Base-by-base conservation (phyloP, 2,329 filamentous ascomycete species). In the Talaromyces amestolkiae region DNA sequence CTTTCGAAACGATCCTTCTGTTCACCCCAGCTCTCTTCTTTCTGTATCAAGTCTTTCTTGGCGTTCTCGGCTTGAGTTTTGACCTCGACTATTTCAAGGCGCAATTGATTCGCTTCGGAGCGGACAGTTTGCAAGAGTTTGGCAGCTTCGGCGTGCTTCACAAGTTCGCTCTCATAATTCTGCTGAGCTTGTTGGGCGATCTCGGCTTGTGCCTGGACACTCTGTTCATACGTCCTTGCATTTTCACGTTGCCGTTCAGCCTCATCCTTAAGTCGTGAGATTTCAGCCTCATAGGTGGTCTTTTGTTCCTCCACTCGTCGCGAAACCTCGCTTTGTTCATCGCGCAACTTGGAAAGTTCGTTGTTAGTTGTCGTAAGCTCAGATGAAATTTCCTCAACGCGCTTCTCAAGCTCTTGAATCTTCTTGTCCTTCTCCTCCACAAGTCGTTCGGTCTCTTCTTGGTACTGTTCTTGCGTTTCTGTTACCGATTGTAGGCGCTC, bases 81-180 rank as follows among this genome's bases (percentile, higher is more conserved):
- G 72, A 91, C 83, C 27, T 89, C 86, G 15, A 91, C 89, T 3
- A 92, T 84, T 66, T 96, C 87, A 0, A 91, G 90, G 79, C 92
- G 93, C 67, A 98, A 80, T 70, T 91, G 83, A 72, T 96, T 95
- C 77, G 91, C 86, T 69, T 98, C 92, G 3, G 84, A 83, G 61
- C 95, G 91, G 58, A 97, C 83, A 62, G 84, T 84, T 70, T 96
- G 92, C 15, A 97, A 83, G 41, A 87, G 86, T 78, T 93, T 93
- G 13, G 94, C 92, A n/a, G 94, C 95, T 70, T 97, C 92, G 1
- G 93, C 94, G 78, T 99, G 95, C 80, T 95, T 97, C 72, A 97
- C 86, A 11, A 99, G 85, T 76, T 99, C 95, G 68, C 89, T 89
- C 77, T 99, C 96, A 74, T 99, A 99, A 70, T 95, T 93, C 74